A percentile compares a stretch with the other conserved stretches of the same genome.
Conservation (phyloP, 768 basidiomycete species). For the Suillus tomentosus region DNA sequence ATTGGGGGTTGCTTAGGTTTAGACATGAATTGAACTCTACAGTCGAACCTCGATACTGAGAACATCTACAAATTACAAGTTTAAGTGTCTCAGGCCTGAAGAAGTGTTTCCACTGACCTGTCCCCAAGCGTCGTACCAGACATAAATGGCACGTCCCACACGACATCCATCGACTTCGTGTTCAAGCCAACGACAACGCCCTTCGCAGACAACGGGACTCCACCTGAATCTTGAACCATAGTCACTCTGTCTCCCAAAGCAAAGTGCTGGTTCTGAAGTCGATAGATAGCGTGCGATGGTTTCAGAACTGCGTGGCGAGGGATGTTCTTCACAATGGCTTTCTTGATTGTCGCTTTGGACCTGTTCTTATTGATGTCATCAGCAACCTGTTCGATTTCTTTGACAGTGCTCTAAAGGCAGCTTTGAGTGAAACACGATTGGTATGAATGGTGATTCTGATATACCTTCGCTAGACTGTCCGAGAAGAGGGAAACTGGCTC, state of each 20-base stretch:
- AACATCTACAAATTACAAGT: slow-evolving; percentile 57
- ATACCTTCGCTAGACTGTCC: slow-evolving; percentile 87
- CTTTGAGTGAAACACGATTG: slow-evolving; percentile 2
- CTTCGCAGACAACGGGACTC: slow-evolving; percentile 87
- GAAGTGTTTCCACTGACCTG: slow-evolving; percentile 47
- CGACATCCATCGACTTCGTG: slow-evolving; percentile 86
- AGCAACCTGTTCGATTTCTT: slow-evolving; percentile 75
- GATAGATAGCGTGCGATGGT: slow-evolving; percentile 85
- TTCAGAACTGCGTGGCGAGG: slow-evolving; percentile 93
- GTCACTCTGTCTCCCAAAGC: slow-evolving; percentile 90
- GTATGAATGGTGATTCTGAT: slow-evolving; percentile 5
- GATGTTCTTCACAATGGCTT: slow-evolving; percentile 90
- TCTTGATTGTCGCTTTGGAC: slow-evolving; percentile 70
- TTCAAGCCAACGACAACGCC: slow-evolving; percentile 93
- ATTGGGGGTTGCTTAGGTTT: slow-evolving; percentile 87
- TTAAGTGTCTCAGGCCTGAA: not conserved
- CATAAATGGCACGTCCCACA: slow-evolving; percentile 97
- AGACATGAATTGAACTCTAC: slow-evolving; percentile 87
- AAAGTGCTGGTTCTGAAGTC: slow-evolving; percentile 88
- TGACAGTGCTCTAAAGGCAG: slow-evolving; percentile 65
- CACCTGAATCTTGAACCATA: slow-evolving; percentile 94
- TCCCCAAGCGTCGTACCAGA: slow-evolving; percentile 85
- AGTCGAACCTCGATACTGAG: slow-evolving; percentile 87
- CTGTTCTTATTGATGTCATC: slow-evolving; percentile 66
- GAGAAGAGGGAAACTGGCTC: slow-evolving; percentile 92